Base-by-base conservation (phyloP, 768 basidiomycete genomes). In the Saitozyma sp. region DNA sequence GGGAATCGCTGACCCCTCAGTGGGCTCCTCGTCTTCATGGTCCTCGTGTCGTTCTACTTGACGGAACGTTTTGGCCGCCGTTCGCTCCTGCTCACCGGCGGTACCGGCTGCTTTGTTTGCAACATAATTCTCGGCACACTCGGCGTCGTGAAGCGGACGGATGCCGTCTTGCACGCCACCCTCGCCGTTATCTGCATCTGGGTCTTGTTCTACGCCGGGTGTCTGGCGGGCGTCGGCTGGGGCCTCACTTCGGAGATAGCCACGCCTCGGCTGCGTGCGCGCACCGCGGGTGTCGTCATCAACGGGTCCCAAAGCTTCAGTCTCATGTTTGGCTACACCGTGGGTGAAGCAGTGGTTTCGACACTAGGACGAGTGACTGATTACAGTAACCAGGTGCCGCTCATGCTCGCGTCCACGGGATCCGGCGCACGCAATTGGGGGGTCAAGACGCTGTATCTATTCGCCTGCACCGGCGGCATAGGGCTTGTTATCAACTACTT, bases 371-470 rank as follows among this genome's bases (percentile, higher is more conserved):
- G n/a, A n/a, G n/a, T n/a, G n/a, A n/a, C n/a, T n/a, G n/a, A n/a
- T n/a, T n/a, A n/a, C n/a, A n/a, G n/a, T n/a, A 8, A n/a, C 29
- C 53, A 61, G 60, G 60, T 61, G 19, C 60, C 60, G 5, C 60
- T 61, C 54, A 61, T 61, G 60, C 41, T 61, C 6, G 16, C 60
- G 11, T 16, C 41, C 6, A 55, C 60, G 9, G 60, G 60, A 41
- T 17, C 37, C 17, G 60, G 60, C 41, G 60, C 60, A 16, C 54
- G 65, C n/a, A 60, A 63, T 39, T 66, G 66, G 66, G 66, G 66
- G 8, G 62, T 67, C 3, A 67, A 67, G 51, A 67, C 66, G 5
- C 39, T 67, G 9, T 67, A 60, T 54, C 54, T 67, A 55, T 67
- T 67, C 48, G 63, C 66, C 16, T 57, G 58, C 53, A n/a, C 56